Base-by-base conservation (phyloP, 2,329 filamentous ascomycete species). In the Dothiorella sarmentorum region DNA sequence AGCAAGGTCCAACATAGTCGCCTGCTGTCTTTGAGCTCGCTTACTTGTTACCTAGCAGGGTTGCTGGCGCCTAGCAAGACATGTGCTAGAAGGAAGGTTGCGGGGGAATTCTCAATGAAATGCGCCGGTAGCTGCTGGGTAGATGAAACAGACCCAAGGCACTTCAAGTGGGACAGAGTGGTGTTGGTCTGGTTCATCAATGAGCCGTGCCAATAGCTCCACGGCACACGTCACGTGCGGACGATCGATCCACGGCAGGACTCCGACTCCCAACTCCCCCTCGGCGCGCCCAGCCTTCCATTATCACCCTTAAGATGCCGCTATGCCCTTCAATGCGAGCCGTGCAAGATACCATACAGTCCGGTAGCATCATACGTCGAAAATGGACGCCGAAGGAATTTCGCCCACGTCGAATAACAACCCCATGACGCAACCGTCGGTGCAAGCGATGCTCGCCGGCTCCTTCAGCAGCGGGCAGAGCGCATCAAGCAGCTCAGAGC, bases 181-280 rank as follows among this genome's bases (percentile, higher is more conserved):
- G 31, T 18, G 35, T 20, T 31, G 22, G 49, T 40, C 35, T 42
- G 49, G 49, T 40, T 42, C 22, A 53, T 53, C 35, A 38, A 40
- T 11, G 33, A 52, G 33, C 45, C 49, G 49, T 40, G 18, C 49
- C 49, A 40, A 27, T 33, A 24, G 17, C 18, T 20, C 38, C 9
- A 33, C 20, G 37, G 52, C 35, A 43, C 52, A 20, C 52, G 27
- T 58, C 56, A 58, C 56, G 56, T 58, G 56, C 38, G 6, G 26
- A 7, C 44, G 45, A 58, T 58, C 44, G 45, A 58, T 58, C 52
- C 40, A 43, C 52, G 56, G 37, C 44, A 58, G 45, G 44, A 43
- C 45, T 51, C 45, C 45, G 45, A 51, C 56, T 58, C 56, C 56
- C 43, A 58, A 37, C 55, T 58, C 43, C 56, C 45, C 44, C 56